These are phyloP conservation scores for Hondaea fermentalgiana DNA, from an alignment of 108 stramenopile species.

Conservation along the genomic window DNA sequence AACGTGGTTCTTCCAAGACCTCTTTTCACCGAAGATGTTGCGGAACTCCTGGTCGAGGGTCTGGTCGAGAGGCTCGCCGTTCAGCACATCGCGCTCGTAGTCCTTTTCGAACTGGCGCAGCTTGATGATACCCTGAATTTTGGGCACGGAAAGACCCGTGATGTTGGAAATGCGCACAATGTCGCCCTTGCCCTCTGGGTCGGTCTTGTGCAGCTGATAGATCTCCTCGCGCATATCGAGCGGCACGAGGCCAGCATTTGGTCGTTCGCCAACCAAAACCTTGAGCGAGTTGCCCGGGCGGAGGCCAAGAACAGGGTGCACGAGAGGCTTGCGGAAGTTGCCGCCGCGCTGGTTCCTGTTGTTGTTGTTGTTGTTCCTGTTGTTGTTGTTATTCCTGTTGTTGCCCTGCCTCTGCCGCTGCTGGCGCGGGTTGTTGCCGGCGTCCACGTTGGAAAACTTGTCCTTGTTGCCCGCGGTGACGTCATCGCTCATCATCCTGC, in stretches of 20 bases:
- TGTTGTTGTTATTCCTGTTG: too few relatives aligned
- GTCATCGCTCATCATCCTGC: too few relatives aligned
- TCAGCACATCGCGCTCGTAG: not conserved
- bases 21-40: not conserved
- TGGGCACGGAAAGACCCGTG: not conserved
- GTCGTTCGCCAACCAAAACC: not conserved
- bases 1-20: not conserved
- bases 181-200: conserved; percentile 14
- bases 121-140: not conserved
- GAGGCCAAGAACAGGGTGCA: not conserved
- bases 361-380: too few relatives aligned
- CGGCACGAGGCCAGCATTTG: not conserved
- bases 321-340: not conserved
- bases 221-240: conserved; percentile 10
- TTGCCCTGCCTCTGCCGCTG: too few relatives aligned
- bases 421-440: too few relatives aligned
- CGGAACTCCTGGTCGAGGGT: not conserved
- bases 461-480: too few relatives aligned
- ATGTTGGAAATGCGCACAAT: not conserved
- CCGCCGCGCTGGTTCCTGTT: too few relatives aligned
- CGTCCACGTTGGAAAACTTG: too few relatives aligned
- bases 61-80: not conserved
- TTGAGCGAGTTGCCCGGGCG: not conserved
- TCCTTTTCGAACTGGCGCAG: not conserved
- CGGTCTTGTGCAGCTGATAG: not conserved